Base-by-base conservation (phyloP, 495 filamentous ascomycete genomes). In the Beverwykella pulmonaria region DNA sequence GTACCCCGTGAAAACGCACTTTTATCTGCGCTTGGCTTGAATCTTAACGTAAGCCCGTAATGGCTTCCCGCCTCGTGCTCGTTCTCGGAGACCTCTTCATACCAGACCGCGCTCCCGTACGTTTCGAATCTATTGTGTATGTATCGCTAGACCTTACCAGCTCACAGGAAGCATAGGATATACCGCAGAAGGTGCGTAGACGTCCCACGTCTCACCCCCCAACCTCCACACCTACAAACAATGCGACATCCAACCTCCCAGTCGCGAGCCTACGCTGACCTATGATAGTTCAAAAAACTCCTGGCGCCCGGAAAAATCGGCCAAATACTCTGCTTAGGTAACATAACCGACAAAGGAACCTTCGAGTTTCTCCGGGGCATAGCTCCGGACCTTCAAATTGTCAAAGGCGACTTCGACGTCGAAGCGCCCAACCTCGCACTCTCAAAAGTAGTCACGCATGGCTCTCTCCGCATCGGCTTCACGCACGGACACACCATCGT, bases 51-150 rank as follows among this genome's bases (percentile, higher is more conserved):
- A 52, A 66, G 36, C 47, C 23, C 53, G 46, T 58, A 61, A 93
- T 93, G 90, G 84, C 90, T 71, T 90, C 90, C 71, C 84, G 90
- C 75, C 80, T 93, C 57, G 90, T 97, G 73, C 86, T 98, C 75
- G 91, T 92, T 71, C 92, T 97, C 67, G 93, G 93, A 76, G 94
- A 98, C 81, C 85, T 98, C 58, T 96, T 97, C 84, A 97, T 98
- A 77, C 93, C 93, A 69, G 93, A 98, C 80, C 83, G 93, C 78
- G 93, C 94, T 75, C 81, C 89, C n/a, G 89, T 91, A 80, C 66
- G 84, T 77, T 53, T 59, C 55, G 34, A 15, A 30, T 39, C 19
- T 25, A 7, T 34, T 9, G 1, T 14, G 14, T 12, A 34, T 17
- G 17, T 34, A 53, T 3, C 32, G 22, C 52, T 29, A 30, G 29